Base-by-base conservation (phyloP, 257 asterid species). In the Avicennia marina region DNA sequence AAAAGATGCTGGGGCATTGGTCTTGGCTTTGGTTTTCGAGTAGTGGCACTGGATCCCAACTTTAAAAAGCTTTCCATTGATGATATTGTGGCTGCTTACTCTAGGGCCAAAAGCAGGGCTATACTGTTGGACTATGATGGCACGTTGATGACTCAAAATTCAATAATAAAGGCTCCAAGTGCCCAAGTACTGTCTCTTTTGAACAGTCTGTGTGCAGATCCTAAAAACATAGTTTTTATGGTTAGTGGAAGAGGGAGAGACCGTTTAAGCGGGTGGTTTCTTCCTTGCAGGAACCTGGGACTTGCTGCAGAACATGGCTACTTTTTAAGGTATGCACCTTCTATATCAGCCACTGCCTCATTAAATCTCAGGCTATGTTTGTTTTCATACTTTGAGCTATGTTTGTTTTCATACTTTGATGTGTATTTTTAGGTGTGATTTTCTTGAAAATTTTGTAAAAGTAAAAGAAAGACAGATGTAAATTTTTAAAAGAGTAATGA, bases 271-370 rank as follows among this genome's bases (percentile, higher is more conserved):
- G 62, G 53, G 53, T 89, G 96, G 96, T 85, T 89, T 72, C 81
- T 70, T 65, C 82, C 95, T 56, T 89, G 96, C 77, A 80, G 58
- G 69, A 78, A 70, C 54, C 75, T 89, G 38, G 96, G 96, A 51
- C 90, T 89, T 75, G 84, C 96, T 57, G 96, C 95, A 2, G 96
- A 89, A 74, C 96, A 89, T 75, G 96, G 96, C 60, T 89, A 83
- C 80, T 89, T 85, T 56, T 69, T 85, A 71, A 85, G 95, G 96
- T 85, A 40, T 44, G 74, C n/a, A n/a, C n/a, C n/a, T n/a, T n/a
- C n/a, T n/a, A n/a, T n/a, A n/a, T n/a, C n/a, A n/a, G n/a, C n/a
- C n/a, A n/a, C n/a, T n/a, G n/a, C n/a, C n/a, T n/a, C n/a, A n/a
- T n/a, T n/a, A n/a, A n/a, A n/a, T n/a, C n/a, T n/a, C n/a, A n/a